A percentile compares a stretch with the other conserved stretches of the same genome.
phyloP scores from a whole-genome alignment of 139 green algal species.

The Auxenochlorella protothecoides region DNA sequence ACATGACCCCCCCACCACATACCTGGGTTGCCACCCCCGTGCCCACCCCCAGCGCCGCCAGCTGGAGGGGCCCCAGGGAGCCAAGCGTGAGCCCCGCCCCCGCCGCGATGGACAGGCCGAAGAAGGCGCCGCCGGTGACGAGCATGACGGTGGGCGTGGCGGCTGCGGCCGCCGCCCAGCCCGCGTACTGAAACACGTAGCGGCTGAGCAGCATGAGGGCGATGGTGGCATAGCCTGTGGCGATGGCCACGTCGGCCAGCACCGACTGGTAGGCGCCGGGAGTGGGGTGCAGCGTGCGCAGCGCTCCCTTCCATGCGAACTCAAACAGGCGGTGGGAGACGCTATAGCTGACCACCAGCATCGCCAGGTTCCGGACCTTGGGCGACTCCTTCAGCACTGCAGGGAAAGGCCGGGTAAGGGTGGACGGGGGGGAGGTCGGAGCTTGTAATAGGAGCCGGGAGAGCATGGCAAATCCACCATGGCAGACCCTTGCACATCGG shows the following conservation, averaged over 20 bases:
- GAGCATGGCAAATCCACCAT: too few relatives aligned
- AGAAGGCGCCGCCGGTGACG: conserved; percentile 49
- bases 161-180: conserved; percentile 51
- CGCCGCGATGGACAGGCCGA: conserved; percentile 39
- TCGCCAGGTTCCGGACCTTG: conserved; percentile 60
- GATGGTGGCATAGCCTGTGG: conserved; percentile 61
- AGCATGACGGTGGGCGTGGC: conserved; percentile 58
- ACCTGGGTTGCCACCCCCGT: too few relatives aligned
- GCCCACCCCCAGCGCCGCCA: too few relatives aligned
- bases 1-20: too few relatives aligned
- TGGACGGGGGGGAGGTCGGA: too few relatives aligned
- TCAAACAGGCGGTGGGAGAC: conserved; percentile 75
- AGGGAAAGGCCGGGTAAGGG: too few relatives aligned
- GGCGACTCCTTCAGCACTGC: not conserved
- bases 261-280: conserved; percentile 53
- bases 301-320: conserved; percentile 79
- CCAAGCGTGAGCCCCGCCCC: too few relatives aligned
- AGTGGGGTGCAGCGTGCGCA: conserved; percentile 63
- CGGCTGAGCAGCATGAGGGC: conserved; percentile 62
- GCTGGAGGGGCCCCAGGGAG: too few relatives aligned
- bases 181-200: conserved; percentile 66
- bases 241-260: conserved; percentile 71
- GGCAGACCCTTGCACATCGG: too few relatives aligned
- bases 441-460: too few relatives aligned
- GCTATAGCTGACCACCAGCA: conserved; percentile 64